Conservation (phyloP, 2,329 filamentous ascomycete genomes). For the Sphaerulina populicola region DNA sequence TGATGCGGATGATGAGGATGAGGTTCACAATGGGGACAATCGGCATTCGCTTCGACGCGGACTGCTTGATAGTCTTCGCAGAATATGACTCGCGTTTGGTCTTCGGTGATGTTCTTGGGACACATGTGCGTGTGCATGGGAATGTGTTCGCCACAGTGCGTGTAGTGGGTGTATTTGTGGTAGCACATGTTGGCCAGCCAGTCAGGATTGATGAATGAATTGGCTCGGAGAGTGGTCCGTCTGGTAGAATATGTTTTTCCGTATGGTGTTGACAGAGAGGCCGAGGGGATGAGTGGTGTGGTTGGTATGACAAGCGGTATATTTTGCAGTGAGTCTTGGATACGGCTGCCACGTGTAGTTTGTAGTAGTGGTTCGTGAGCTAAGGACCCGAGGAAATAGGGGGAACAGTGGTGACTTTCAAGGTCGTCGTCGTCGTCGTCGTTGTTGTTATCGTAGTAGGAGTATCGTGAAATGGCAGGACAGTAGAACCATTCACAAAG, state of each 20-base stretch:
- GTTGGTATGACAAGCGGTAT: neutral
- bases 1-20: neutral
- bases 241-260: neutral
- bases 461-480: neutral
- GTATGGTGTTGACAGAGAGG: neutral
- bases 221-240: neutral
- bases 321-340: neutral
- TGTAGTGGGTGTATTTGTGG: constrained; percentile 31
- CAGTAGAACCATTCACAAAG: neutral
- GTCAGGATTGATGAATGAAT: neutral
- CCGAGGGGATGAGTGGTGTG: neutral
- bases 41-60: constrained; percentile 8
- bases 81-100: constrained; percentile 27
- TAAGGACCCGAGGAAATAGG: neutral
- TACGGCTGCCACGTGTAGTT: neutral
- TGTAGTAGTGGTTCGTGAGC: neutral
- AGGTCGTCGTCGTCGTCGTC: neutral
- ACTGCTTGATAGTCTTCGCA: constrained; percentile 29
- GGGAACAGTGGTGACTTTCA: neutral
- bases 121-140: constrained; percentile 30
- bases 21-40: constrained; percentile 22
- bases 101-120: constrained; percentile 26
- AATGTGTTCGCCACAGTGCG: constrained; percentile 23
- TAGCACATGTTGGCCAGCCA: constrained; percentile 23
- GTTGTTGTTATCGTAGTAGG: neutral